Percentiles rank a stretch among this genome's conserved stretches.
Conservation (phyloP, 129 eudicot species). For the Calendula officinalis region DNA sequence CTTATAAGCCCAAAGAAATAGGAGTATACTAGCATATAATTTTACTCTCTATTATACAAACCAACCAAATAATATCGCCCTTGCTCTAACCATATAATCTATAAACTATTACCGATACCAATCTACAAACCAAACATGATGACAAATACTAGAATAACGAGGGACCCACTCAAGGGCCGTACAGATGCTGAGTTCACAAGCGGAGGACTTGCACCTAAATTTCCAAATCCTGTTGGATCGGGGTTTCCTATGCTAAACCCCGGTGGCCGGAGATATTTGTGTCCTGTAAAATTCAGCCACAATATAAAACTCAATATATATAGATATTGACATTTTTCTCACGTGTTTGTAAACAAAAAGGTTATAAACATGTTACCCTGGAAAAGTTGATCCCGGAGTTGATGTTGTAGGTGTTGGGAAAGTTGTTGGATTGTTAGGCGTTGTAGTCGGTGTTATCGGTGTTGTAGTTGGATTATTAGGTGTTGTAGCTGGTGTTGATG, state of each 20-base stretch:
- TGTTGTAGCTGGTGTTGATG: conserved; percentile 26
- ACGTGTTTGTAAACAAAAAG: not conserved
- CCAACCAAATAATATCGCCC: no score
- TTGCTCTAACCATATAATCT: no score
- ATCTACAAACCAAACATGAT: conserved; percentile 18
- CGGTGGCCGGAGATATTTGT: conserved; percentile 38
- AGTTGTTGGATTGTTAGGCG: conserved; percentile 41
- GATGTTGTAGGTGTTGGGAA: conserved; percentile 35
- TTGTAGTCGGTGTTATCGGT: conserved; percentile 22
- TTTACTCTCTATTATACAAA: no score
- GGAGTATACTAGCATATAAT: no score
- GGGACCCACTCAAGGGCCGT: conserved; percentile 36
- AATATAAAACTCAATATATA: not conserved
- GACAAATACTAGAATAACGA: conserved; percentile 32
- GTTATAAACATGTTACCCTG: conserved; percentile 39
- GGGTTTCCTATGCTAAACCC: conserved; percentile 51
- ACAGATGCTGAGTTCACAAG: conserved; percentile 44
- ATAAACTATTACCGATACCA: not conserved
- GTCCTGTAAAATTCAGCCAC: conserved; percentile 12
- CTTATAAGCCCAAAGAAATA: no score
- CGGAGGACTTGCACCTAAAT: conserved; percentile 65
- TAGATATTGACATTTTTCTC: not conserved
- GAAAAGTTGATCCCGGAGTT: conserved; percentile 43
- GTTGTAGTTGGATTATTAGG: conserved; percentile 12
- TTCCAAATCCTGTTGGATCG: conserved; percentile 37